These are phyloP conservation scores for Fusarium agapanthi DNA, from an alignment of 2,329 filamentous ascomycete species.

Conservation along the genomic window DNA sequence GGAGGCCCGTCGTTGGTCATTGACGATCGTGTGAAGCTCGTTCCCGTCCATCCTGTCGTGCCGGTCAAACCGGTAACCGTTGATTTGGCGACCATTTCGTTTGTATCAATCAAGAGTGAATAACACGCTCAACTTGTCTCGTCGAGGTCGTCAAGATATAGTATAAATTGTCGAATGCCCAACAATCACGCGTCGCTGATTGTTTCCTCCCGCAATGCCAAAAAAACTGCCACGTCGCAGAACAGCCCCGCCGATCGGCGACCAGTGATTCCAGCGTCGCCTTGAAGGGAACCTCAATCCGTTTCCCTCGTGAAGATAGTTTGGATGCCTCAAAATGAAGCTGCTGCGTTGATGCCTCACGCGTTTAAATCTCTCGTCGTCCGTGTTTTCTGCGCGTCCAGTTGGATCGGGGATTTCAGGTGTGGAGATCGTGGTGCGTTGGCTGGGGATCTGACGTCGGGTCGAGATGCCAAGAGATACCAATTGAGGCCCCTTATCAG, in stretches of 20 bases:
- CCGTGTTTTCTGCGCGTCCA: neutral
- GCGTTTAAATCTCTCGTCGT: neutral
- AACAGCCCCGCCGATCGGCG: slow-evolving; percentile 28
- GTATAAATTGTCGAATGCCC: neutral
- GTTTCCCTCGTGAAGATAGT: neutral
- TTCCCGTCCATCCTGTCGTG: slow-evolving; percentile 35
- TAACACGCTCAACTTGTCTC: neutral
- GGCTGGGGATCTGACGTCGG: slow-evolving; percentile 20
- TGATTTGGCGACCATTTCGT: slow-evolving; percentile 43
- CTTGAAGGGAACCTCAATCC: slow-evolving; percentile 5
- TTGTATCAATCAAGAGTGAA: neutral
- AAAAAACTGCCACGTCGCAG: slow-evolving; percentile 37
- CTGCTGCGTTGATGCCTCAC: slow-evolving; percentile 28
- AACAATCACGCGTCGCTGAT: slow-evolving; percentile 1
- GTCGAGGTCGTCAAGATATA: neutral
- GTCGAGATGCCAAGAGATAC: slow-evolving; percentile 10
- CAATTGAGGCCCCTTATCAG: slow-evolving; percentile 7
- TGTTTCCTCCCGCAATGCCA: neutral
- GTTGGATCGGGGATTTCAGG: slow-evolving; percentile 9
- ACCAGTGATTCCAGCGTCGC: slow-evolving; percentile 29
- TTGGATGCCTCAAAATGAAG: slow-evolving; percentile 2
- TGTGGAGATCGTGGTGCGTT: slow-evolving; percentile 28
- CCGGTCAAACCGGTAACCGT: slow-evolving; percentile 44
- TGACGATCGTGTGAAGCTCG: slow-evolving; percentile 50
- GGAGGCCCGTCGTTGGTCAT: slow-evolving; percentile 54